Evolutionary conservation across 1,284 basidiomycete species (phyloP), one percentile per base, ranked within the genome.

Genomic region (Stygiomarasmius scandens): DNA sequence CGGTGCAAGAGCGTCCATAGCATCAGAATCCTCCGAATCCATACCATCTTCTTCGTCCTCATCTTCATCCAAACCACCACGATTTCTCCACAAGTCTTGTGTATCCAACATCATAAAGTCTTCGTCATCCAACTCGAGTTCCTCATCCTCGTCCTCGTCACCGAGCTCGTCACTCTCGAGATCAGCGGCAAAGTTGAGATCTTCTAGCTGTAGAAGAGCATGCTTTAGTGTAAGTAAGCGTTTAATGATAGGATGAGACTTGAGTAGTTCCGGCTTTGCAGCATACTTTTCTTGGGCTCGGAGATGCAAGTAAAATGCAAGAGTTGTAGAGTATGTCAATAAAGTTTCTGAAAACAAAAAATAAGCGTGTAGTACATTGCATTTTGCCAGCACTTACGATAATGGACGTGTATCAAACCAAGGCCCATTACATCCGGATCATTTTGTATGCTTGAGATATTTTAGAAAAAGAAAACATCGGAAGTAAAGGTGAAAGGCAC

Each of bases 301-400:
- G 24, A 99, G 81, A 71, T 96, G 88, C 52, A 99, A 80, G 76
- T 97, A 98, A 77, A 96, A 98, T 0, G 95, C 91, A 47, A 98
- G 87, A 1, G 89, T 90, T 1, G 95, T 93, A 9, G 92, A 83
- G 71, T 99, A 99, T 9, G 95, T 93, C 46, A 96, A 75, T 2
- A 97, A 79, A 1, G 93, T 85, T 78, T 98, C 93, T 95, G 69
- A 52, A 55, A 20, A n/a, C n/a, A n/a, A 43, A 43, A 55, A 47
- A 55, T 52, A 43, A 60, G 38, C 59, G 36, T 52, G 56, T 32
- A 22, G 29, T 49, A 45, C 38, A 57, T 14, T 41, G 14, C n/a
- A 47, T 22, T 24, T 52, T 19, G 47, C 9, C 9, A 19, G 34
- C 11, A 78, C 87, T 67, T 70, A 90, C 90, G 92, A 65, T 92